A percentile compares a stretch with the other conserved stretches of the same genome.
Evolutionary conservation across 805 yeast genomes (phyloP).

Genomic region (Teunomyces pallodes): DNA sequence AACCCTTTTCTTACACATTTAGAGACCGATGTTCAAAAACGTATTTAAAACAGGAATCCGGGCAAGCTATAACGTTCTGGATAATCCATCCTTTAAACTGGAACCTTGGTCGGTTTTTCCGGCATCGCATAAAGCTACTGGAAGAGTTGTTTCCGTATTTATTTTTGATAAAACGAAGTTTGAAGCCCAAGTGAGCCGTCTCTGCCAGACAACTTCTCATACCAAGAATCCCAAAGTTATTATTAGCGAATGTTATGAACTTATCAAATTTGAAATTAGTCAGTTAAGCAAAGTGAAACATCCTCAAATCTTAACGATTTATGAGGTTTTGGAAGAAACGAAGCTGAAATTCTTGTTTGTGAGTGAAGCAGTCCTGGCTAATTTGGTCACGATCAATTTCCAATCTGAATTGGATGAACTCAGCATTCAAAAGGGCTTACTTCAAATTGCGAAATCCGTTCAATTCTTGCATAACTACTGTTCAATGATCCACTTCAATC

Average conservation of each 20-base stretch:
- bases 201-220: conserved; percentile 27
- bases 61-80: conserved; percentile 64
- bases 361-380: conserved; percentile 70
- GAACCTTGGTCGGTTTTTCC: conserved; percentile 86
- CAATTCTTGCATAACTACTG: conserved; percentile 81
- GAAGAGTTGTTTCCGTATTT: conserved; percentile 74
- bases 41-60: conserved; percentile 60
- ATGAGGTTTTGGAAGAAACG: conserved; percentile 89
- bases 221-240: conserved; percentile 48
- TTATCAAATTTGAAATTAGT: conserved; percentile 64
- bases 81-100: conserved; percentile 65
- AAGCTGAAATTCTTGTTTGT: conserved; percentile 76
- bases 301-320: conserved; percentile 78
- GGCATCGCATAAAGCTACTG: conserved; percentile 67
- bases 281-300: conserved; percentile 81
- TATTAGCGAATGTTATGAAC: conserved; percentile 61
- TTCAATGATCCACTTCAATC: conserved; percentile 68
- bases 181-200: conserved; percentile 48
- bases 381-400: conserved; percentile 40
- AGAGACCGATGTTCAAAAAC: conserved; percentile 47
- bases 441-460: conserved; percentile 74
- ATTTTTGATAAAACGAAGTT: conserved; percentile 79
- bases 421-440: conserved; percentile 75
- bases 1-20: not conserved
- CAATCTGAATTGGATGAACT: conserved; percentile 56